Evolutionary conservation across 2,329 filamentous ascomycete genomes (phyloP), one percentile per base, ranked within the genome.

Genomic region (Periconia macrospinosa): DNA sequence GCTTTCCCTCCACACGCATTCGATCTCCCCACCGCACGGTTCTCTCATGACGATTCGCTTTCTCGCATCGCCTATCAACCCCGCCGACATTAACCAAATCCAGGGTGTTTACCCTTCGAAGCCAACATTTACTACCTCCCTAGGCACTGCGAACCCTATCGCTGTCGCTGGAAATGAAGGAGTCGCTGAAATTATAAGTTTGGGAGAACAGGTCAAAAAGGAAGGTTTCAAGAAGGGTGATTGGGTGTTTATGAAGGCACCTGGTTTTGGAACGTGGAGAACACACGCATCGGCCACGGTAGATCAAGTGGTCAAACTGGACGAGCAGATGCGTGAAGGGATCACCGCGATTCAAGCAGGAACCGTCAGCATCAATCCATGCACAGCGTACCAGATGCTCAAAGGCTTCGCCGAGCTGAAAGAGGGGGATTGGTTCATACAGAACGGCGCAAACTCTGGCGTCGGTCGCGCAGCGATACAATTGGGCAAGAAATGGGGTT

Each of bases 61-160:
- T 66, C 90, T 99, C 66, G 90, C 92, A 30, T 86, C 92, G 1
- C 91, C 94, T 53, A 91, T 99, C 75, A 99, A 99, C 78, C 94
- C 94, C 20, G 92, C 94, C 68, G 94, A 99, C 77, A 90, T 99
- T 75, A 99, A 99, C 80, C 93, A 93, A 67, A 90, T 99, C 68
- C 94, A 99, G 79, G 94, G 94, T 61, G 92, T 93, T 3, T 99
- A 99, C 78, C 93, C 93, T 57, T 86, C 86, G 44, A 91, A 91
- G 71, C 92, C 92, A 0, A 79, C 83, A 43, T 92, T 96, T 75
- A 87, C 85, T 17, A 87, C 86, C 6, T 76, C 85, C 1, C 85
- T 99, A 50, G 90, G 92, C 52, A 97, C 92, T 0, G 62, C 85
- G 1, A 79, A 86, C 20, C 91, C 92, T 2, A 85, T 89, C 8